A percentile compares a stretch with the other conserved stretches of the same genome.
Evolutionary conservation across 768 basidiomycete genomes (phyloP).

Genomic region (Suillus placidus): DNA sequence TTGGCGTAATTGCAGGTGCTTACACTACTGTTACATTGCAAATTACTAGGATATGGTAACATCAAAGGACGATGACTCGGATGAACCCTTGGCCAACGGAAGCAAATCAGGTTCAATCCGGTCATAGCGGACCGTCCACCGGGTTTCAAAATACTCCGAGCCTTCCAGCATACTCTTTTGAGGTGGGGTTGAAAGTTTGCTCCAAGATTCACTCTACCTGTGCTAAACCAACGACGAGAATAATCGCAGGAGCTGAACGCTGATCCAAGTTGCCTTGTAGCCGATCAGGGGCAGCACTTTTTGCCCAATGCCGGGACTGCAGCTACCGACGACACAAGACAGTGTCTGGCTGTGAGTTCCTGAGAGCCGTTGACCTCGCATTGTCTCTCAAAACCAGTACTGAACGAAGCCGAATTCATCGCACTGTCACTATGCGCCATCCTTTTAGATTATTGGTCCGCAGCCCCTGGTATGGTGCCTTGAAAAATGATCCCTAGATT

Average conservation of each 20-base stretch:
- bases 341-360: background rate
- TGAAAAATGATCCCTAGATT: background rate
- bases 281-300: background rate
- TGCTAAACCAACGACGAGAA: background rate
- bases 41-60: conserved; percentile 2
- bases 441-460: background rate
- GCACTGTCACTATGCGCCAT: background rate
- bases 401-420: background rate
- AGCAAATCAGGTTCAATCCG: background rate
- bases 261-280: background rate
- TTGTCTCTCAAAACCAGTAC: background rate
- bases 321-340: background rate
- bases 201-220: background rate
- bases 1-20: background rate
- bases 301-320: background rate
- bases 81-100: background rate
- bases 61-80: background rate
- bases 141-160: background rate
- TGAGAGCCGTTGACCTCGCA: background rate
- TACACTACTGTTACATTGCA: background rate
- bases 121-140: background rate
- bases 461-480: background rate
- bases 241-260: background rate
- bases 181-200: background rate
- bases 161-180: background rate